Evolutionary conservation across 148 eudicot genomes (phyloP).

Genomic region (Nepenthes gracilis): DNA sequence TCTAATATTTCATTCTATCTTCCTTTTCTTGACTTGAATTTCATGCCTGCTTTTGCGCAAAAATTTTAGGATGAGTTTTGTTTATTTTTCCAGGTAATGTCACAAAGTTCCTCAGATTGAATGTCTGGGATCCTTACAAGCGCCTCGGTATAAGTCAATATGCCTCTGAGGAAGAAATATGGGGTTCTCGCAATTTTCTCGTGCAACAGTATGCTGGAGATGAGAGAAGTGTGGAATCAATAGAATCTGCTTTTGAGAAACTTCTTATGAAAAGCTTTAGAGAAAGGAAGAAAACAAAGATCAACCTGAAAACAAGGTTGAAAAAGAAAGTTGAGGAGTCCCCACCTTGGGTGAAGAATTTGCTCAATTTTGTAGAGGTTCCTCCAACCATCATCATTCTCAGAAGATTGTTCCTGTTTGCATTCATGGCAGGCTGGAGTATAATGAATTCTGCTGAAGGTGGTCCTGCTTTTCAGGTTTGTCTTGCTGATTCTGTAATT

Average conservation of each 20-base stretch:
- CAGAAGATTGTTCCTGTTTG: conserved; percentile 78
- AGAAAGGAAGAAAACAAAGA: conserved; percentile 71
- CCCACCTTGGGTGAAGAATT: conserved; percentile 88
- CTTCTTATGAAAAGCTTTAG: conserved; percentile 64
- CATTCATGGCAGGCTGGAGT: conserved; percentile 93
- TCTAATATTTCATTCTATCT: too few species aligned
- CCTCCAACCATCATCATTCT: conserved; percentile 65
- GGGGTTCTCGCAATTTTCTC: conserved; percentile 87
- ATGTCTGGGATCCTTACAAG: conserved; percentile 92
- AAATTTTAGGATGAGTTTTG: background rate
- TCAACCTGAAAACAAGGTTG: conserved; percentile 79
- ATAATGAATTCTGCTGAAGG: conserved; percentile 82
- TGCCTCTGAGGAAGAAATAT: conserved; percentile 91
- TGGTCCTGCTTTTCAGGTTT: conserved; percentile 98
- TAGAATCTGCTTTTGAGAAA: conserved; percentile 91
- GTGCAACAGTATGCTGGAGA: conserved; percentile 63
- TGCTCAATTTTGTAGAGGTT: conserved; percentile 75
- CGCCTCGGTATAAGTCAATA: conserved; percentile 74
- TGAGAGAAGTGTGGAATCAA: conserved; percentile 84
- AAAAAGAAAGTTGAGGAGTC: conserved; percentile 90
- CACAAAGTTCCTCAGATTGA: conserved; percentile 49
- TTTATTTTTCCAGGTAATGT: conserved; percentile 24
- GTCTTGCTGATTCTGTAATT: conserved; percentile 2
- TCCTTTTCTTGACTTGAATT: too few species aligned
- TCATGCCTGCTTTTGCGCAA: conserved; percentile 10